Evolutionary conservation across 768 basidiomycete genomes (phyloP).

Genomic region (Trametes cubensis): DNA sequence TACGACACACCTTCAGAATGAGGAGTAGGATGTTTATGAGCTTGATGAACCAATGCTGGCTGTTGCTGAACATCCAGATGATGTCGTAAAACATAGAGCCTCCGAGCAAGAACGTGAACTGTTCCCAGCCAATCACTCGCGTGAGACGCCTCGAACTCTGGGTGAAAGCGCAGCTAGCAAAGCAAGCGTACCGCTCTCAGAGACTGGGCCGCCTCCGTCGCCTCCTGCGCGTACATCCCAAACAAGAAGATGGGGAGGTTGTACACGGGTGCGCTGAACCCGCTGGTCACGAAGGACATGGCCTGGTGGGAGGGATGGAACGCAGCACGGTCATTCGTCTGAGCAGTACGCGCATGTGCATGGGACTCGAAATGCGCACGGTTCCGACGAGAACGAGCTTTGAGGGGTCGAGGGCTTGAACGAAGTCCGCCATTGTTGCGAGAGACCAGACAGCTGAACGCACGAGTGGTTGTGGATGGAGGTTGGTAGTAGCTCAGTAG

Average conservation of each 20-base stretch:
- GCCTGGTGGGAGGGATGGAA: slow-evolving; percentile 46
- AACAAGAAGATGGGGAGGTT: slow-evolving; percentile 86
- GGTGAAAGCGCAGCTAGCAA: background rate
- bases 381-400: slow-evolving; percentile 68
- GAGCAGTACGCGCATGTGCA: background rate
- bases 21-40: slow-evolving; percentile 49
- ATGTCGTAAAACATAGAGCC: slow-evolving; percentile 69
- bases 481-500: background rate
- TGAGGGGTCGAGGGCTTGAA: slow-evolving; percentile 71
- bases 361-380: slow-evolving; percentile 41
- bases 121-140: background rate
- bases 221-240: slow-evolving; percentile 73
- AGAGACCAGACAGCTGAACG: background rate
- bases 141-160: background rate
- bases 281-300: slow-evolving; percentile 59
- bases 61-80: slow-evolving; percentile 63
- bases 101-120: slow-evolving; percentile 70
- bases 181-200: slow-evolving; percentile 57
- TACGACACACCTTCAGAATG: slow-evolving; percentile 40
- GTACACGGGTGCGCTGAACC: slow-evolving; percentile 65
- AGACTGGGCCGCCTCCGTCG: slow-evolving; percentile 62
- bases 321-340: slow-evolving; percentile 1
- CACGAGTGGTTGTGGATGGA: background rate
- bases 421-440: slow-evolving; percentile 57
- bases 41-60: slow-evolving; percentile 57